Conservation (phyloP, 2,329 filamentous ascomycete genomes). For the Ophiostoma tasmaniense region DNA sequence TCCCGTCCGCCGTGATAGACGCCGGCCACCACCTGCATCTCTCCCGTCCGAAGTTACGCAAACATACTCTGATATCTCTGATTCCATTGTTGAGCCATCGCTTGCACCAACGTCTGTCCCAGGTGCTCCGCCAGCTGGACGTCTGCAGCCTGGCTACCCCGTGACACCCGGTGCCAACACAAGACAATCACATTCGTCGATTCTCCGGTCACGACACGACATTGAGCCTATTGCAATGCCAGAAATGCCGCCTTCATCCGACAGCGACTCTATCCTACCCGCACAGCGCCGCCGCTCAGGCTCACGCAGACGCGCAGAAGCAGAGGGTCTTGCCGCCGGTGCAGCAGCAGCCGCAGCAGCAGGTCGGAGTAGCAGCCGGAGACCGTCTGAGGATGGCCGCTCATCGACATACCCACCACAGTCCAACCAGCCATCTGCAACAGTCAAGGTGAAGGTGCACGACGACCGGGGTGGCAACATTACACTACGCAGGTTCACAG, state of each 20-base stretch:
- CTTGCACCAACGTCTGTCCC: not conserved
- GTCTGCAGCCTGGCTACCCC: constrained; percentile 19
- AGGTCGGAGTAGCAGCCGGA: constrained; percentile 12
- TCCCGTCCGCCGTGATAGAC: constrained; percentile 34
- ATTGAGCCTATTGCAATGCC: constrained; percentile 40
- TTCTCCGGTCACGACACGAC: constrained; percentile 35
- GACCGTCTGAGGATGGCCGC: constrained; percentile 11
- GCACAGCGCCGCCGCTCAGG: constrained; percentile 35
- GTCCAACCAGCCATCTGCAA: constrained; percentile 40
- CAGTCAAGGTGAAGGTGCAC: constrained; percentile 50
- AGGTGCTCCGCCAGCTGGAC: not conserved
- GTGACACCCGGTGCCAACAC: constrained; percentile 11
- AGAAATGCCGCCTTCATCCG: constrained; percentile 44
- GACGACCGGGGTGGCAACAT: constrained; percentile 53
- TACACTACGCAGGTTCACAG: constrained; percentile 52
- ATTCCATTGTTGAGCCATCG: constrained; percentile 32
- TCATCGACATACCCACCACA: constrained; percentile 16
- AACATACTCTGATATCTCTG: constrained; percentile 24
- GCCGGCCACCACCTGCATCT: constrained; percentile 24
- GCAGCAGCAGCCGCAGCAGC: constrained; percentile 24
- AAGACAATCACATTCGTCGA: constrained; percentile 23
- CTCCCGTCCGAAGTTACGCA: constrained; percentile 18
- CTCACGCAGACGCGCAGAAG: constrained; percentile 38
- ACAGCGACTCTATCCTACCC: constrained; percentile 35
- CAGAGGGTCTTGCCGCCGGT: constrained; percentile 37